Evolutionary conservation across 2,329 filamentous ascomycete species (phyloP).

Genomic region (Alternaria arborescens): DNA sequence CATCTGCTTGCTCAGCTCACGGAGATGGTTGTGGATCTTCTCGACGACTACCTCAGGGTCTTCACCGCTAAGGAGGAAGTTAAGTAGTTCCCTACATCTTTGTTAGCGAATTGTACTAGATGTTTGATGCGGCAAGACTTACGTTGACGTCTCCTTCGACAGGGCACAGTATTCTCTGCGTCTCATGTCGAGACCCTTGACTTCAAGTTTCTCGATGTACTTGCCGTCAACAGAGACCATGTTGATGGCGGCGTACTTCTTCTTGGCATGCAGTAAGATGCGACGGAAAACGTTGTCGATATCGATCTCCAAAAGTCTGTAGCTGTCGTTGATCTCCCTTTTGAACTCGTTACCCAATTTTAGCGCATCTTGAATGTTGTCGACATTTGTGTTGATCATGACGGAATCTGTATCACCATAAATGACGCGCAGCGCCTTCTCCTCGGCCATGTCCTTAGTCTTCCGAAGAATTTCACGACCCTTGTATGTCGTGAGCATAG

Average conservation of each 20-base stretch:
- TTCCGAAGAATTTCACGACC: slow-evolving; percentile 96
- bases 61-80: slow-evolving; percentile 92
- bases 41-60: slow-evolving; percentile 87
- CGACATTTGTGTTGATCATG: slow-evolving; percentile 99
- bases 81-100: slow-evolving; percentile 72
- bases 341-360: slow-evolving; percentile 96
- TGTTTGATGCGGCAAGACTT: slow-evolving; percentile 31
- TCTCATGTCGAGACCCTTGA: slow-evolving; percentile 98
- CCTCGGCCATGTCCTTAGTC: slow-evolving; percentile 95
- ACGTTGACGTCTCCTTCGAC: slow-evolving; percentile 89
- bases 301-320: slow-evolving; percentile 92
- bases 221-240: slow-evolving; percentile 89
- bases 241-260: slow-evolving; percentile 98
- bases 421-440: slow-evolving; percentile 89
- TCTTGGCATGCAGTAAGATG: slow-evolving; percentile 94
- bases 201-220: slow-evolving; percentile 92
- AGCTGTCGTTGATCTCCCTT: slow-evolving; percentile 90
- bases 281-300: slow-evolving; percentile 97
- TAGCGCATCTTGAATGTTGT: slow-evolving; percentile 88
- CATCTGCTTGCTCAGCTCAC: slow-evolving; percentile 86
- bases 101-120: slow-evolving; percentile 15
- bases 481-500: slow-evolving; percentile 95
- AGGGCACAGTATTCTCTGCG: slow-evolving; percentile 95
- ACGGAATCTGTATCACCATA: slow-evolving; percentile 99
- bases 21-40: slow-evolving; percentile 91